These are phyloP conservation scores for Phyllostachys edulis DNA, from an alignment of 176 grass and related monocot species.

Conservation along the genomic window DNA sequence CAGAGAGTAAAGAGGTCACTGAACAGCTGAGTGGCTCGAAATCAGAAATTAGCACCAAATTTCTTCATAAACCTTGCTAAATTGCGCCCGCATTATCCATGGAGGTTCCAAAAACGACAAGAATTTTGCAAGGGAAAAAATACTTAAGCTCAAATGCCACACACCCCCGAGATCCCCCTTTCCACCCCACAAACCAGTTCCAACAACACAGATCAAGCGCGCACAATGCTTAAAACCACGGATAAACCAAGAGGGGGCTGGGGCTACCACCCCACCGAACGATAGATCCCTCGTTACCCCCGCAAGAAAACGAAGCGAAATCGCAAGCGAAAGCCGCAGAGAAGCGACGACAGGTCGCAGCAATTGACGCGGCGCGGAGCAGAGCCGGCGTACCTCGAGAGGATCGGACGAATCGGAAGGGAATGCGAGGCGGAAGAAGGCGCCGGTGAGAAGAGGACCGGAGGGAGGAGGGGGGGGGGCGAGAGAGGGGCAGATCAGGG, in stretches of 20 bases:
- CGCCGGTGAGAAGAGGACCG: not conserved
- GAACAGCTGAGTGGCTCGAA: not conserved
- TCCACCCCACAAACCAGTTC: not conserved
- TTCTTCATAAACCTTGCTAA: not conserved
- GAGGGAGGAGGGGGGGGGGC: not conserved
- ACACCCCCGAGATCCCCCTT: slow-evolving; percentile 4
- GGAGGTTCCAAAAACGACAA: not conserved
- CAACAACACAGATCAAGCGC: slow-evolving; percentile 10
- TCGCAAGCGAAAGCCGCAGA: not conserved
- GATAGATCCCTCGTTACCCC: slow-evolving; percentile 1
- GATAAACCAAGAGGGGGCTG: not conserved
- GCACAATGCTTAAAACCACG: not conserved
- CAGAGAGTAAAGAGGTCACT: not conserved
- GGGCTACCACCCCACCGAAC: not conserved
- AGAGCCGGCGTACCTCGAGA: not conserved
- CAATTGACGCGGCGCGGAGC: not conserved
- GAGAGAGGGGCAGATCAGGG: not conserved
- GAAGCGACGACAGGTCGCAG: not conserved
- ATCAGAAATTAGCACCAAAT: not conserved
- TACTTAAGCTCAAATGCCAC: not conserved
- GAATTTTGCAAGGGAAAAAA: not conserved
- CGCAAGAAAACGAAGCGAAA: not conserved
- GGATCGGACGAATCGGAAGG: not conserved
- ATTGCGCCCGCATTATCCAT: not conserved
- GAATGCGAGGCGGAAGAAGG: not conserved